phyloP scores from a whole-genome alignment of 306 rosid genomes.

The Vicia sativa region DNA sequence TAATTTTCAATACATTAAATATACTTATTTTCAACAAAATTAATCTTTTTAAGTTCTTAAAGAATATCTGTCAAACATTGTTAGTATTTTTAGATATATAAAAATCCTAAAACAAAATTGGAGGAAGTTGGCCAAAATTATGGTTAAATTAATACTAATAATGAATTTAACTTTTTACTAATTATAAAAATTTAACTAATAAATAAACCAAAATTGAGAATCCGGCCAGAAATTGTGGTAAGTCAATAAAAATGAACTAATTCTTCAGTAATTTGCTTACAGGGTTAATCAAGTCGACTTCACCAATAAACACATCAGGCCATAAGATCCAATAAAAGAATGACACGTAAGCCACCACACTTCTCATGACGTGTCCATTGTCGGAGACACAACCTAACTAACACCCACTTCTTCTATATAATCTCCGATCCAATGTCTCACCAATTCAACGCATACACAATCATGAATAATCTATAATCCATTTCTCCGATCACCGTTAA shows the following conservation, averaged over 20 bases:
- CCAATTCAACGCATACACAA: not conserved
- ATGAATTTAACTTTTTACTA: no score
- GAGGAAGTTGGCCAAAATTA: no score
- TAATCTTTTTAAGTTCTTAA: no score
- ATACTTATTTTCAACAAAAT: no score
- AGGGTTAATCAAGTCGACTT: not conserved
- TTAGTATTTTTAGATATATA: no score
- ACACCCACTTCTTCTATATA: not conserved
- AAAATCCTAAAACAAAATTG: no score
- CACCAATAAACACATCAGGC: not conserved
- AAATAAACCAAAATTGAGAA: no score
- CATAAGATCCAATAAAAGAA: conserved; percentile 26
- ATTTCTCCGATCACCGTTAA: not conserved
- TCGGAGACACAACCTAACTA: conserved; percentile 5
- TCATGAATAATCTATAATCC: not conserved
- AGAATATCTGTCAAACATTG: no score
- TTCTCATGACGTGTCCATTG: conserved; percentile 45
- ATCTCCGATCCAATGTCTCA: not conserved
- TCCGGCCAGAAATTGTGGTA: not conserved
- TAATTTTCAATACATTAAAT: no score
- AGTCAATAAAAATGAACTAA: not conserved
- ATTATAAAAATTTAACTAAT: no score
- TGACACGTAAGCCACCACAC: conserved; percentile 38
- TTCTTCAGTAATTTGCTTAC: not conserved
- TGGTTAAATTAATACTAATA: no score